Conservation (phyloP, 176 grass and related monocot genomes). For the Aegilops speltoides region DNA sequence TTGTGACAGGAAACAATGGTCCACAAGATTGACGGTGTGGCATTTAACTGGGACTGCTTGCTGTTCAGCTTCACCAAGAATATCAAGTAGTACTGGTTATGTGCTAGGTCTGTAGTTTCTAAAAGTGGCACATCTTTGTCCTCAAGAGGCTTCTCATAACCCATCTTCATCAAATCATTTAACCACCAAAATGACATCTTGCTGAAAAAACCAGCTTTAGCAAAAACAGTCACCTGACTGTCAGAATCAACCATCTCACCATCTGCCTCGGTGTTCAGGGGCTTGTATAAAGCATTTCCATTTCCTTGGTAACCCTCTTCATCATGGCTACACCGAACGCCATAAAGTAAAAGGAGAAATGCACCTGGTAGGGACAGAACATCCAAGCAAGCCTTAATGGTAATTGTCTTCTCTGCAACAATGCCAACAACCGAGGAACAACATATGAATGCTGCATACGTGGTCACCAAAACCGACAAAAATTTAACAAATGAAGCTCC, state of each 20-base stretch:
- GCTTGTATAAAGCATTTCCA: conserved; percentile 45
- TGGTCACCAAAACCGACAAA: conserved; percentile 26
- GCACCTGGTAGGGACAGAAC: conserved; percentile 56
- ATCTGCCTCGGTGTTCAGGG: conserved; percentile 44
- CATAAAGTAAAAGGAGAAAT: conserved; percentile 45
- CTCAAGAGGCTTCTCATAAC: conserved; percentile 76
- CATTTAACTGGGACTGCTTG: conserved; percentile 21
- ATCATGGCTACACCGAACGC: conserved; percentile 3
- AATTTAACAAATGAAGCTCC: conserved; percentile 20
- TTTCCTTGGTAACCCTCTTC: conserved; percentile 24
- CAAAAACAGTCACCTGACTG: conserved; percentile 44
- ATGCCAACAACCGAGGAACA: conserved; percentile 51
- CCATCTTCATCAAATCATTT: conserved; percentile 82
- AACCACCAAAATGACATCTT: conserved; percentile 91
- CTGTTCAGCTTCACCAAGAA: conserved; percentile 61
- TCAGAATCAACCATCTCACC: conserved; percentile 27
- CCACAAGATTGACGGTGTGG: conserved; percentile 57
- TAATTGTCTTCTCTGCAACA: conserved; percentile 30
- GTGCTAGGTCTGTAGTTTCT: conserved; percentile 47
- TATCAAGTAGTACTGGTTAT: conserved; percentile 45
- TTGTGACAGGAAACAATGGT: conserved; percentile 74
- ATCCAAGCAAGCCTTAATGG: conserved; percentile 50
- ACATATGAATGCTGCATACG: conserved; percentile 45
- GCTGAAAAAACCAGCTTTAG: conserved; percentile 63
- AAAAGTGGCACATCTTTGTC: conserved; percentile 78